phyloP scores from a whole-genome alignment of 768 basidiomycete genomes.

The Mycena latifolia region DNA sequence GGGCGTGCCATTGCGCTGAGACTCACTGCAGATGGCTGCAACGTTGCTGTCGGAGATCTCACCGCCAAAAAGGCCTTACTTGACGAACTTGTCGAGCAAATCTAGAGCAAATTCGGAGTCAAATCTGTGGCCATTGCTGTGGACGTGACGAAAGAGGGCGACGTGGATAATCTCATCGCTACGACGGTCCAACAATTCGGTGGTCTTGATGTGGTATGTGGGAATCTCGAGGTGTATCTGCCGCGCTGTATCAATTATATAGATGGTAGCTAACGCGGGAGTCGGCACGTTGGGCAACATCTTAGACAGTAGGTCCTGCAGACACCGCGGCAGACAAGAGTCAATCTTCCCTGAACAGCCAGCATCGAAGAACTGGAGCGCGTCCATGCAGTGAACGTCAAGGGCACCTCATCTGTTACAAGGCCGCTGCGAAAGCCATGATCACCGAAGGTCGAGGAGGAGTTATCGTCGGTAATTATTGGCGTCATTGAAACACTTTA shows the following conservation, averaged over 20 bases:
- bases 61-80: conserved; percentile 2
- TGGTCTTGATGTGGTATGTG: conserved; percentile 34
- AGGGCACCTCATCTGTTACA: conserved; percentile 43
- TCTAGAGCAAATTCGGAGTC: background rate
- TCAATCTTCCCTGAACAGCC: conserved; percentile 6
- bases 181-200: conserved; percentile 36
- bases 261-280: conserved; percentile 49
- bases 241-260: background rate
- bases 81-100: conserved; percentile 7
- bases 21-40: conserved; percentile 52
- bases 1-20: conserved; percentile 53
- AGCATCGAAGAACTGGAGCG: conserved; percentile 37
- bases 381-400: conserved; percentile 39
- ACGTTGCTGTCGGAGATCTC: conserved; percentile 51
- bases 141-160: conserved; percentile 48
- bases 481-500: background rate
- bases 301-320: conserved; percentile 30
- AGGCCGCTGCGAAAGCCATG: conserved; percentile 44
- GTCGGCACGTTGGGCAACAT: conserved; percentile 28
- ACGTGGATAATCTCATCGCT: conserved; percentile 46
- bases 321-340: background rate
- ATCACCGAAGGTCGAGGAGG: conserved; percentile 46
- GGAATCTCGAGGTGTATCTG: background rate
- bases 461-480: conserved; percentile 41
- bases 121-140: conserved; percentile 31